Percentiles rank a stretch among this genome's conserved stretches.
phyloP scores from a whole-genome alignment of 2,329 filamentous ascomycete species.

The Pseudogymnoascus pannorum region DNA sequence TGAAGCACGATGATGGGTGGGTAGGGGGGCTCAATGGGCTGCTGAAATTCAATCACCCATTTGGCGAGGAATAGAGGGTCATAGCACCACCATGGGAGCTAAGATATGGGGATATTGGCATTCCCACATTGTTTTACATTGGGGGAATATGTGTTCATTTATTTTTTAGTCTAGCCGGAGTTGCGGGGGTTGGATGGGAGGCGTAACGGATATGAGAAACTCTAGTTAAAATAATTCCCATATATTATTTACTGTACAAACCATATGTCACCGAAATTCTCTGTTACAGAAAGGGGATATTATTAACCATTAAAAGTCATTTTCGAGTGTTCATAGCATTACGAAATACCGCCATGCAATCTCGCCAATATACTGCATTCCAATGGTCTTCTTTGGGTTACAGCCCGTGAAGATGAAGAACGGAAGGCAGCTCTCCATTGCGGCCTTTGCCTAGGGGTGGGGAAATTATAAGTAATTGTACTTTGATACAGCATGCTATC shows the following conservation, averaged over 20 bases:
- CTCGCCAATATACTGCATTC: not conserved
- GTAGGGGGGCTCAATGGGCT: slow-evolving; percentile 88
- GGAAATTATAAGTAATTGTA: not conserved
- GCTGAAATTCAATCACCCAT: slow-evolving; percentile 96
- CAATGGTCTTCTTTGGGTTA: not conserved
- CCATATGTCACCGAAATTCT: not conserved
- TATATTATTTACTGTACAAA: not conserved
- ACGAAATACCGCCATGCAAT: not conserved
- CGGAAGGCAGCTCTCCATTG: not conserved
- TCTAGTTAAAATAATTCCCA: not conserved
- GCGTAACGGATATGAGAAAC: not conserved
- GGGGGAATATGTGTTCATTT: not conserved
- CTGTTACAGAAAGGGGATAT: not conserved
- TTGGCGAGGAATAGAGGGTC: slow-evolving; percentile 53
- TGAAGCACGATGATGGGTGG: slow-evolving; percentile 81
- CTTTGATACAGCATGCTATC: not conserved
- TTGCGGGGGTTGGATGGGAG: not conserved
- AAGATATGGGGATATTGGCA: not conserved
- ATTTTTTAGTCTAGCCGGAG: not conserved
- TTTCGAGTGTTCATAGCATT: not conserved
- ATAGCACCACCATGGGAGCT: not conserved
- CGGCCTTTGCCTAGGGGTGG: not conserved
- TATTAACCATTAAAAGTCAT: not conserved
- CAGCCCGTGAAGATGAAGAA: not conserved
- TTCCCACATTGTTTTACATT: not conserved